phyloP scores from a whole-genome alignment of 2,329 filamentous ascomycete species.

The Cladosporium cucumerinum region DNA sequence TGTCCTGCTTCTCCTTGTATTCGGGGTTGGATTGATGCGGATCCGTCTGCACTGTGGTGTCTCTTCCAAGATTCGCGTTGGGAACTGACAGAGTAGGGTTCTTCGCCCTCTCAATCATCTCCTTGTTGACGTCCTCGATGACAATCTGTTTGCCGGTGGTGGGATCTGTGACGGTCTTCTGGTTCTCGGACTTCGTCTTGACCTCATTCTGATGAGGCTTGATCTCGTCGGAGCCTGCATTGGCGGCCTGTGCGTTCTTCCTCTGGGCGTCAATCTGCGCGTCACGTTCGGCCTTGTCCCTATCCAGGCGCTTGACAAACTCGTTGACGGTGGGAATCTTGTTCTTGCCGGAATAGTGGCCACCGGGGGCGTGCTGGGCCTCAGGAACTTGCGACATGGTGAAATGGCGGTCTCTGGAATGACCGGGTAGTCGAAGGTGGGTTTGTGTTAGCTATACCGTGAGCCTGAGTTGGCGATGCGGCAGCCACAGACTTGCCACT shows the following conservation, averaged over 20 bases:
- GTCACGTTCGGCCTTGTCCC: constrained; percentile 74
- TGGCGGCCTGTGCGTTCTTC: constrained; percentile 29
- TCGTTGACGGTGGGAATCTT: constrained; percentile 83
- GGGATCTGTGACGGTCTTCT: constrained; percentile 74
- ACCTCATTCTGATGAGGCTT: constrained; percentile 48
- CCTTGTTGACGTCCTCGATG: constrained; percentile 75
- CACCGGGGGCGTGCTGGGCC: constrained; percentile 53
- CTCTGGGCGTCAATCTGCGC: constrained; percentile 61
- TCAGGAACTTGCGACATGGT: constrained; percentile 42
- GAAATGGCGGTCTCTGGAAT: neutral
- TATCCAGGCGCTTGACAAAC: constrained; percentile 75
- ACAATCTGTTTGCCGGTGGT: constrained; percentile 81
- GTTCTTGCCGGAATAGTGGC: constrained; percentile 70
- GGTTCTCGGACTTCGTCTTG: constrained; percentile 43
- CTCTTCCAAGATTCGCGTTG: constrained; percentile 80
- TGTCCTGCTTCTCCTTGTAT: constrained; percentile 80
- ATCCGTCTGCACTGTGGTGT: constrained; percentile 69
- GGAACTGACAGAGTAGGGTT: constrained; percentile 78
- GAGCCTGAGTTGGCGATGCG: neutral
- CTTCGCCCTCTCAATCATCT: constrained; percentile 66
- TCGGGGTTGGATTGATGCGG: constrained; percentile 69
- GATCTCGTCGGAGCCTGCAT: constrained; percentile 30
- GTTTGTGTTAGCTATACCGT: neutral
- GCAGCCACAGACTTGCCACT: neutral
- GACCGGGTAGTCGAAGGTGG: neutral